A percentile compares a stretch with the other conserved stretches of the same genome.
phyloP scores from a whole-genome alignment of 1,284 basidiomycete genomes.

The Papiliotrema terrestris region DNA sequence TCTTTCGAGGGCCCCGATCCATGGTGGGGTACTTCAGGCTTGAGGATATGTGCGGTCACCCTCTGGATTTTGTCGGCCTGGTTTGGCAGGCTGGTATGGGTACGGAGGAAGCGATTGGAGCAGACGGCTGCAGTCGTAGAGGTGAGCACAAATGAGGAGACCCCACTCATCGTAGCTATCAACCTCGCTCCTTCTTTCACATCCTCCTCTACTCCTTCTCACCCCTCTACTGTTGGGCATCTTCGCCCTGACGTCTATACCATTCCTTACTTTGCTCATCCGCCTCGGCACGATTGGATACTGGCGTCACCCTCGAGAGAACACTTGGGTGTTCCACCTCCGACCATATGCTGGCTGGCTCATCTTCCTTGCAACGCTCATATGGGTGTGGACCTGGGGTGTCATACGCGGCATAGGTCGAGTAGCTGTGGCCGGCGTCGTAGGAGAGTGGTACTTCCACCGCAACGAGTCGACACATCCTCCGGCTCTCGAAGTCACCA shows the following conservation, averaged over 20 bases:
- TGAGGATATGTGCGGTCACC: conserved; percentile 72
- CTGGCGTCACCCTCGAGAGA: conserved; percentile 49
- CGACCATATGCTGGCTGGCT: conserved; percentile 77
- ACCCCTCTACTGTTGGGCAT: conserved; percentile 72
- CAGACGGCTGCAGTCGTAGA: conserved; percentile 70
- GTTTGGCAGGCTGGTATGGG: conserved; percentile 67
- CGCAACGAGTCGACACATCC: conserved; percentile 58
- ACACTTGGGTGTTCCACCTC: conserved; percentile 66
- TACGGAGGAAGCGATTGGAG: conserved; percentile 58
- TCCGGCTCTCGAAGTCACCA: conserved; percentile 60
- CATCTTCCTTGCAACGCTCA: conserved; percentile 61
- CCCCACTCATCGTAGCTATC: conserved; percentile 54
- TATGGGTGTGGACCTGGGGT: conserved; percentile 91
- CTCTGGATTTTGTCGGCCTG: conserved; percentile 67
- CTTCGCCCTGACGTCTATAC: conserved; percentile 70
- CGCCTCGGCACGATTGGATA: conserved; percentile 73
- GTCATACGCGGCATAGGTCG: conserved; percentile 76
- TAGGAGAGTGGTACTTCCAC: conserved; percentile 90
- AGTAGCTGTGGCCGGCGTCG: conserved; percentile 73
- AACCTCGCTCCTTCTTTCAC: conserved; percentile 68
- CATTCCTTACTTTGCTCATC: conserved; percentile 80
- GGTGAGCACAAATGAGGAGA: conserved; percentile 26
- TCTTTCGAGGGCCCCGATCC: conserved; percentile 68
- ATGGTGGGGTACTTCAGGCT: conserved; percentile 62
- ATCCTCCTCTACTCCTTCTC: conserved; percentile 76